These are phyloP conservation scores for Plasmodium vinckei DNA, from an alignment of 169 alveolate species.

Conservation along the genomic window DNA sequence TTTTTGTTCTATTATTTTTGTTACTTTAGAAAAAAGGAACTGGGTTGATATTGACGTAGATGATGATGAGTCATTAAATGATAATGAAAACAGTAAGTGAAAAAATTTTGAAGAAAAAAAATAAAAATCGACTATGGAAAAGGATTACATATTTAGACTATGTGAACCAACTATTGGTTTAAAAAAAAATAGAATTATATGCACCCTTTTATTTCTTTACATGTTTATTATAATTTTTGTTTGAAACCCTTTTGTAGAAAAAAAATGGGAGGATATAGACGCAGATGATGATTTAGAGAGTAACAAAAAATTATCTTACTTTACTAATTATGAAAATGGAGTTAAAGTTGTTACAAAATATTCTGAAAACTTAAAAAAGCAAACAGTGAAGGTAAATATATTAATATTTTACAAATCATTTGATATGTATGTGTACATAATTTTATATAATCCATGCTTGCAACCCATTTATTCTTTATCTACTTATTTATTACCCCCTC, in stretches of 20 bases:
- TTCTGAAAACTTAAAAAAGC: slow-evolving; percentile 83
- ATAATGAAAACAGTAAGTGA: slow-evolving; percentile 63
- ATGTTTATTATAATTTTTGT: slow-evolving; percentile 1
- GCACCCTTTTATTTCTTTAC: neutral
- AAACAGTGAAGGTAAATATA: slow-evolving; percentile 85
- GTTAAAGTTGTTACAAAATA: slow-evolving; percentile 85
- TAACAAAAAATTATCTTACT: slow-evolving; percentile 79
- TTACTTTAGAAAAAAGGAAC: slow-evolving; percentile 28
- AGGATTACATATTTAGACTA: neutral
- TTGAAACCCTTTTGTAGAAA: slow-evolving; percentile 52
- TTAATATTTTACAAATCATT: neutral
- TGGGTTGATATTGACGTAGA: slow-evolving; percentile 75
- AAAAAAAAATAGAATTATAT: neutral
- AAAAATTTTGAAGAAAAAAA: neutral
- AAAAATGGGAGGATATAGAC: slow-evolving; percentile 88
- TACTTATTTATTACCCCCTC: neutral
- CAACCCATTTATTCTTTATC: neutral
- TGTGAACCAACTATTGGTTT: too few relatives aligned
- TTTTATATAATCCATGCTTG: neutral
- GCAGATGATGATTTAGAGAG: slow-evolving; percentile 86
- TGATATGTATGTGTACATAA: neutral
- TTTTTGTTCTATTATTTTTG: neutral
- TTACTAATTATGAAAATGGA: slow-evolving; percentile 83
- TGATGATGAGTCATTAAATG: slow-evolving; percentile 57
- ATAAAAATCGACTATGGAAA: neutral